Conservation (phyloP, 345 rosid species). For the Laguncularia racemosa region DNA sequence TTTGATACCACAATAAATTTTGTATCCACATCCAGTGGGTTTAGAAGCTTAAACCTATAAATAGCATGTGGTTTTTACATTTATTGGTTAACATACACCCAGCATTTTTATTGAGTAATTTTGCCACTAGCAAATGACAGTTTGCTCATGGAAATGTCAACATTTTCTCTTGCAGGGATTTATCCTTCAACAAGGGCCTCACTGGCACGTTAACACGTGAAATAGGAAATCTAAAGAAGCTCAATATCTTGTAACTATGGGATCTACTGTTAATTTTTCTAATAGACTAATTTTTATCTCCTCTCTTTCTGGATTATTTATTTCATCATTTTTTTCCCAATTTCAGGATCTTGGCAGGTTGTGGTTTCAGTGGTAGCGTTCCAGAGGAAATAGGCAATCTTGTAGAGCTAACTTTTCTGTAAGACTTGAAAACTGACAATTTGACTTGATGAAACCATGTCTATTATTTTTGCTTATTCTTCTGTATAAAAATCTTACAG, state of each 20-base stretch:
- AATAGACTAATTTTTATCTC: too few species aligned
- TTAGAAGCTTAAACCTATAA: too few species aligned
- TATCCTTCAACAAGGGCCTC: slow-evolving; percentile 68
- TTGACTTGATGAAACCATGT: background rate
- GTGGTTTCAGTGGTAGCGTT: slow-evolving; percentile 70
- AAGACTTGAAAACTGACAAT: slow-evolving; percentile 20
- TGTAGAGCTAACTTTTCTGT: slow-evolving; percentile 76
- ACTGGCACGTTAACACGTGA: slow-evolving; percentile 66
- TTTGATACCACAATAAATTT: background rate
- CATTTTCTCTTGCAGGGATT: slow-evolving; percentile 49
- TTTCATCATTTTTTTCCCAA: background rate
- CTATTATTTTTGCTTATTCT: background rate
- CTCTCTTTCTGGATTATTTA: too few species aligned
- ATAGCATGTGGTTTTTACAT: too few species aligned
- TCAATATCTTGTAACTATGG: slow-evolving; percentile 53
- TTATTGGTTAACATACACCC: too few species aligned
- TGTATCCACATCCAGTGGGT: too few species aligned
- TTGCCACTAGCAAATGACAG: too few species aligned
- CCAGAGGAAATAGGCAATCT: slow-evolving; percentile 80
- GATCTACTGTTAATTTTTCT: too few species aligned
- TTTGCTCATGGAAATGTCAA: too few species aligned
- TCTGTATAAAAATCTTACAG: slow-evolving; percentile 11
- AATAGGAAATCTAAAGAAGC: slow-evolving; percentile 66
- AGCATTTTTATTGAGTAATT: too few species aligned
- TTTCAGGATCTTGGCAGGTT: slow-evolving; percentile 71